Conservation (phyloP, 495 filamentous ascomycete species). For the Chlorociboria aeruginascens region DNA sequence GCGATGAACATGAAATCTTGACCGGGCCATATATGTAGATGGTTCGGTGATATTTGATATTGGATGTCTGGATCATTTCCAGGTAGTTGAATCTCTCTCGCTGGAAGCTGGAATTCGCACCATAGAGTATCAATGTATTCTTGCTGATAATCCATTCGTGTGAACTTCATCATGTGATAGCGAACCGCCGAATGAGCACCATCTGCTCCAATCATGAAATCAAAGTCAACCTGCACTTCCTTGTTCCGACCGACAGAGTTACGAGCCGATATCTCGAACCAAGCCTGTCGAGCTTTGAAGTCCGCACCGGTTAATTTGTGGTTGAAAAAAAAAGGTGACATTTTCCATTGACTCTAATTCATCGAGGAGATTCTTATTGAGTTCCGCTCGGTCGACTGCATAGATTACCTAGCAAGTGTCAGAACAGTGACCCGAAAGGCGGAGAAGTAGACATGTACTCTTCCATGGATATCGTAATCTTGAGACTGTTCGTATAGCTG, state of each 20-base stretch:
- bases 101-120: conserved; percentile 86
- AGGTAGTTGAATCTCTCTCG: conserved; percentile 21
- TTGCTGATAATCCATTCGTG: conserved; percentile 80
- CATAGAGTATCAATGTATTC: conserved; percentile 94
- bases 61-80: conserved; percentile 33
- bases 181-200: conserved; percentile 85
- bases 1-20: conserved; percentile 96
- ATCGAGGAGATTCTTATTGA: conserved; percentile 83
- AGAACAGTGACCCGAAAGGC: not conserved
- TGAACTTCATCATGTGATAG: conserved; percentile 89
- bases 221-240: conserved; percentile 62
- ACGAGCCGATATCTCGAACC: conserved; percentile 54
- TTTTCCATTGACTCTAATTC: conserved; percentile 72
- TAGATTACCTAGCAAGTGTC: conserved; percentile 29
- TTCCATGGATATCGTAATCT: conserved; percentile 80
- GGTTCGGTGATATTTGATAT: conserved; percentile 76
- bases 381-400: conserved; percentile 56
- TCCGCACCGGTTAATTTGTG: conserved; percentile 85
- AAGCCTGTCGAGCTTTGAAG: conserved; percentile 64
- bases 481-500: conserved; percentile 67
- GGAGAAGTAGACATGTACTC: conserved; percentile 34
- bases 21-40: conserved; percentile 96
- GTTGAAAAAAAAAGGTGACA: conserved; percentile 80
- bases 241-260: conserved; percentile 4
- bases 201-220: conserved; percentile 91